Conservation (phyloP, 1,284 basidiomycete species). For the Ganoderma sinense region DNA sequence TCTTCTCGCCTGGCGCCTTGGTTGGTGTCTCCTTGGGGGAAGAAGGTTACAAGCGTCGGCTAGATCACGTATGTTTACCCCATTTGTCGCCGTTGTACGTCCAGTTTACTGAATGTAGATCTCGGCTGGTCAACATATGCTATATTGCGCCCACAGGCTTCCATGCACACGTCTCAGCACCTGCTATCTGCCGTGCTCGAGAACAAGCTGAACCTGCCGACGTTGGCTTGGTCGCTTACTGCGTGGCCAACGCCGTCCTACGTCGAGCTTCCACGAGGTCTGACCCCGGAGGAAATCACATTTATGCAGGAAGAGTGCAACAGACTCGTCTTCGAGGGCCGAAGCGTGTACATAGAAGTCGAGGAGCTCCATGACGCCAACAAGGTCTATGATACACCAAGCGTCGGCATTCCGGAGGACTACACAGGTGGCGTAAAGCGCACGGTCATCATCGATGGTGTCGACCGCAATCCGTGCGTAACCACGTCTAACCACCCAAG, state of each 20-base stretch:
- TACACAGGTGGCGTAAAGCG: constrained; percentile 84
- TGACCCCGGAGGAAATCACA: constrained; percentile 71
- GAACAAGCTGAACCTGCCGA: constrained; percentile 70
- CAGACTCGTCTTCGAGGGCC: constrained; percentile 67
- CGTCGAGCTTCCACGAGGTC: constrained; percentile 78
- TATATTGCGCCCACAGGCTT: constrained; percentile 60
- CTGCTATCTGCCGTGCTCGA: constrained; percentile 86
- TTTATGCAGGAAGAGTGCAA: constrained; percentile 75
- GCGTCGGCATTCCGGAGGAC: constrained; percentile 69
- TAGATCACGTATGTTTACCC: constrained; percentile 74
- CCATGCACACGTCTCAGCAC: constrained; percentile 86
- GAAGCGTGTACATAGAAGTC: constrained; percentile 70
- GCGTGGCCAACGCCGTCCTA: constrained; percentile 74
- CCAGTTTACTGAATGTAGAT: neutral
- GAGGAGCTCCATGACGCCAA: constrained; percentile 54
- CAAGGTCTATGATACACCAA: constrained; percentile 40
- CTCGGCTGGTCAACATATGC: constrained; percentile 65
- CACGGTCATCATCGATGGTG: constrained; percentile 80
- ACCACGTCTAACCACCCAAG: neutral
- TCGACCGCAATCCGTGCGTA: constrained; percentile 80
- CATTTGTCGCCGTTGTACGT: neutral
- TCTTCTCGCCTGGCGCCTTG: constrained; percentile 57
- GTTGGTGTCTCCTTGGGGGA: constrained; percentile 67
- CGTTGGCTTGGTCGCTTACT: constrained; percentile 86
- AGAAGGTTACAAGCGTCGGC: constrained; percentile 72